Evolutionary conservation across 371 early-diverging fungal genomes (phyloP).

Genomic region (Mucor indicus): DNA sequence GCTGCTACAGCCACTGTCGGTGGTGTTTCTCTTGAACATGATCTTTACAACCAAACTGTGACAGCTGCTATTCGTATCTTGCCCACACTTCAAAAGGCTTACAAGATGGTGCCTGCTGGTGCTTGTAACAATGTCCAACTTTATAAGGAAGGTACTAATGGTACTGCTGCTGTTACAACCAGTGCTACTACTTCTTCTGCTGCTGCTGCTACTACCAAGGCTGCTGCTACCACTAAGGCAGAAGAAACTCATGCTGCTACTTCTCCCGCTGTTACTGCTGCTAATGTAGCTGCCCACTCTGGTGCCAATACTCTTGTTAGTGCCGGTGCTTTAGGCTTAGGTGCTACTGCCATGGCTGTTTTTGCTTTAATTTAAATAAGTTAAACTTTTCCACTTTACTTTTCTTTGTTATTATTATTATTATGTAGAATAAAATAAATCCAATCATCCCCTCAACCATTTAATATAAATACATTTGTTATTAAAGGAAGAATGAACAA

Average conservation of each 20-base stretch:
- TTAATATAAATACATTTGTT: background rate
- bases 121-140: conserved; percentile 21
- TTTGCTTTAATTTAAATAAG: conserved; percentile 13
- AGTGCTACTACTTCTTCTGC: conserved; percentile 1
- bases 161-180: background rate
- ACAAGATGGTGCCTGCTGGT: conserved; percentile 25
- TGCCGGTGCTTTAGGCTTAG: conserved; percentile 5
- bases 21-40: conserved; percentile 45
- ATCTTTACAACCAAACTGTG: conserved; percentile 38
- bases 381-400: background rate
- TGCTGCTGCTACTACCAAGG: conserved; percentile 6
- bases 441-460: too few relatives aligned
- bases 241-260: background rate
- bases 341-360: conserved; percentile 11
- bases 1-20: conserved; percentile 26
- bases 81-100: conserved; percentile 28
- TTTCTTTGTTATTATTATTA: background rate
- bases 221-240: background rate
- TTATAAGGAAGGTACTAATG: conserved; percentile 23
- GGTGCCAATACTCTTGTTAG: background rate
- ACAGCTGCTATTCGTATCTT: conserved; percentile 35
- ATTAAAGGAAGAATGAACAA: background rate
- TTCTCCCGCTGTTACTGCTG: conserved; percentile 6
- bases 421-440: too few relatives aligned
- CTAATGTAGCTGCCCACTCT: background rate